phyloP scores from a whole-genome alignment of 495 filamentous ascomycete genomes.

The Amniculicola lignicola region DNA sequence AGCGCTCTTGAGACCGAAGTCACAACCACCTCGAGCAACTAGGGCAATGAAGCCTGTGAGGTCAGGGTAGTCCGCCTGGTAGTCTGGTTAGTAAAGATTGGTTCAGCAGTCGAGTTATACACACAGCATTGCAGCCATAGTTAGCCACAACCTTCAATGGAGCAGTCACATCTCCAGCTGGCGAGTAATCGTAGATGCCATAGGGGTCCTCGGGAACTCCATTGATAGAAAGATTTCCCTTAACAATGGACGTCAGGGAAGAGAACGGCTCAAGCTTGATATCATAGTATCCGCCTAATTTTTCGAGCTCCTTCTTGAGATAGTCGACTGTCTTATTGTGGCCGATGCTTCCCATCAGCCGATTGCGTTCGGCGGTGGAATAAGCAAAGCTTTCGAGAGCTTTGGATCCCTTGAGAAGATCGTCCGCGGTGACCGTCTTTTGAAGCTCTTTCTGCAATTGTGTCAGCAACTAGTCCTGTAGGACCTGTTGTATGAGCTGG shows the following conservation, averaged over 20 bases:
- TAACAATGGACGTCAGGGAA: slow-evolving; percentile 38
- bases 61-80: slow-evolving; percentile 54
- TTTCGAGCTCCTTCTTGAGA: slow-evolving; percentile 52
- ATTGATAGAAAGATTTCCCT: slow-evolving; percentile 38
- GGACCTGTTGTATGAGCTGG: background rate
- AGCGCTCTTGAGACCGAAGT: slow-evolving; percentile 59
- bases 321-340: slow-evolving; percentile 65
- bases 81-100: background rate
- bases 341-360: slow-evolving; percentile 58
- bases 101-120: background rate
- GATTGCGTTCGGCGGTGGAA: slow-evolving; percentile 48
- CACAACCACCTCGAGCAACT: slow-evolving; percentile 59
- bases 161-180: slow-evolving; percentile 48
- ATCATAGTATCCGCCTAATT: slow-evolving; percentile 55
- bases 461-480: background rate
- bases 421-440: slow-evolving; percentile 38
- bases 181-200: slow-evolving; percentile 47
- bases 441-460: slow-evolving; percentile 42
- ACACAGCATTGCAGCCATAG: slow-evolving; percentile 52
- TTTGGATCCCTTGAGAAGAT: slow-evolving; percentile 44
- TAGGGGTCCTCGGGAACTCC: slow-evolving; percentile 33
- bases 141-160: slow-evolving; percentile 51
- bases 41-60: slow-evolving; percentile 59
- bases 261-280: slow-evolving; percentile 58
- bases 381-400: slow-evolving; percentile 50